phyloP scores from a whole-genome alignment of 2,329 filamentous ascomycete species.

The Trichophyton mentagrophytes region DNA sequence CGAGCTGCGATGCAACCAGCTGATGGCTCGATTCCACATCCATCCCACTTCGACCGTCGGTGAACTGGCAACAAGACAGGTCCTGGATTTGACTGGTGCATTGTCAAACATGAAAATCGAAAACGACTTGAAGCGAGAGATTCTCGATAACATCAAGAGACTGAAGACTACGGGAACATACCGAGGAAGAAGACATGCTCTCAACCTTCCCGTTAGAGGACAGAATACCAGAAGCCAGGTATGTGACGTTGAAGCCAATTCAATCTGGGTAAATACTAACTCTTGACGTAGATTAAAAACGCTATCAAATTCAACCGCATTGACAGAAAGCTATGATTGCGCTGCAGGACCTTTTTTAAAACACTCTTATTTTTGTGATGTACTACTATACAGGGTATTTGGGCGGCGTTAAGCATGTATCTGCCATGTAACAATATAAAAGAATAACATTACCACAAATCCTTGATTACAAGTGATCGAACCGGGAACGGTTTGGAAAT shows the following conservation, averaged over 20 bases:
- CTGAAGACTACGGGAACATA: conserved; percentile 86
- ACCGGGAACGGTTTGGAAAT: neutral
- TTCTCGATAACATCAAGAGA: conserved; percentile 74
- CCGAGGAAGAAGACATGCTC: conserved; percentile 78
- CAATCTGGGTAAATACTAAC: conserved; percentile 6
- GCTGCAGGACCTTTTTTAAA: neutral
- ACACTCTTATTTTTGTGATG: neutral
- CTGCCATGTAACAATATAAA: neutral
- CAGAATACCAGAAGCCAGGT: conserved; percentile 75
- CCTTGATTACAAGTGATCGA: neutral
- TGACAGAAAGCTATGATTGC: conserved; percentile 35
- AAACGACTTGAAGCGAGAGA: conserved; percentile 64
- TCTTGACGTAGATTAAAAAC: conserved; percentile 41
- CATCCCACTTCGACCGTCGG: conserved; percentile 71
- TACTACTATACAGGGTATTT: neutral
- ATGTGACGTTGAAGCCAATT: conserved; percentile 6
- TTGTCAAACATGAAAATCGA: conserved; percentile 88
- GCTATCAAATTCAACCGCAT: conserved; percentile 47
- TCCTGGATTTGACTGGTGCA: conserved; percentile 71
- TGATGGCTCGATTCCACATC: conserved; percentile 83
- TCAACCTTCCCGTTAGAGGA: conserved; percentile 80
- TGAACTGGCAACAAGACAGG: conserved; percentile 58
- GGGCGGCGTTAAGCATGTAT: neutral
- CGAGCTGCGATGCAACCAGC: conserved; percentile 51
- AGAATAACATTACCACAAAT: neutral